Base-by-base conservation (phyloP, 148 eudicot genomes). In the Talinum fruticosum region DNA sequence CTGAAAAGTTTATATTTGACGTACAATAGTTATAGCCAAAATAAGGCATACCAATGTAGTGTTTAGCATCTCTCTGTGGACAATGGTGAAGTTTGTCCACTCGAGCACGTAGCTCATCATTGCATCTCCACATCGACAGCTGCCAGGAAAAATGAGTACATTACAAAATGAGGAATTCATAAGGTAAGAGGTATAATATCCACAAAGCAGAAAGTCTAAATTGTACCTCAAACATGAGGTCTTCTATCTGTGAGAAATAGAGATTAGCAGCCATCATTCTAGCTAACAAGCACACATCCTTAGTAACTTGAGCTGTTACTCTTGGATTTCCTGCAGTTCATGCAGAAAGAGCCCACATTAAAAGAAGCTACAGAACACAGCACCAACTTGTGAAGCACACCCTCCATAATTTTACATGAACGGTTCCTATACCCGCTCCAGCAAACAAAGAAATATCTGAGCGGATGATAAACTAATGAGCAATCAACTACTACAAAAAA, bases 51-150 rank as follows among this genome's bases (percentile, higher is more conserved):
- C 97, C 98, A 77, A 93, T 91, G 71, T 87, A 93, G 84, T 93
- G 96, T 76, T 93, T 93, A 66, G 93, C 89, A 76, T 93, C 98
- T 85, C 91, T 81, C 84, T 83, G 89, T 13, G 96, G 88, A 59
- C 78, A 65, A 36, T 79, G 83, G 81, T 89, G 93, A 75, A 93
- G 89, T 82, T 89, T 90, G 24, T 88, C 84, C 5, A 93, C 96
- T 76, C 90, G 91, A 75, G 79, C 90, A 77, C 90, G 89, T 18
- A 93, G 93, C 83, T 93, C 98, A 73, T 91, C 92, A 49, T 62
- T 93, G 85, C 97, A 93, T 72, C 97, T 89, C 97, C 97, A 93
- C 97, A 93, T 93, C 3, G 97, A 93, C 41, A 93, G 82, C 97
- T 92, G 85, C n/a, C 54, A 80, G 51, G 65, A 78, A n/a, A 61